Evolutionary conservation across 805 yeast genomes (phyloP), one percentile per base, ranked within the genome.

Genomic region (Candida khao-thaluensis): DNA sequence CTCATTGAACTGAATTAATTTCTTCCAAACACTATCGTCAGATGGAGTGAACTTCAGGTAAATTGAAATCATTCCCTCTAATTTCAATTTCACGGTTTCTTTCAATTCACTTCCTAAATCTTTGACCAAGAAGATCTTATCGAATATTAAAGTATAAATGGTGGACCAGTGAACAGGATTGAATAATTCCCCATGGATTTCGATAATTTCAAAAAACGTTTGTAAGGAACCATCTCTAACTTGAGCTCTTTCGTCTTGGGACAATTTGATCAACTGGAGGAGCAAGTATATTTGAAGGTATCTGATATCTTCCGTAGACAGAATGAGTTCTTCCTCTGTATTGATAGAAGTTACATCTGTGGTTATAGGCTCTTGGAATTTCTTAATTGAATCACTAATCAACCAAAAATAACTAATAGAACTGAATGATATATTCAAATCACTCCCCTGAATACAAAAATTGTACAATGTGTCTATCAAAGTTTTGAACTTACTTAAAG

Each of bases 361-460:
- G 7, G 24, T 22, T 10, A 22, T 8, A n/a, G n/a, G n/a, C 9
- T 22, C 43, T n/a, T 37, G 35, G 9, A 17, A 16, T 3, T 35
- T 17, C 20, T 60, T 62, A 24, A 69, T 60, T 42, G 81, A 79
- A 52, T 93, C 98, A 50, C 96, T 85, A 3, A 93, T 78, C 11
- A 85, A 59, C 98, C 98, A 91, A 53, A 89, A 90, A 49, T 89
- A 85, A 49, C 96, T 86, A 7, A 89, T 85, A 0, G 96, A 82
- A 35, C 95, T 86, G 56, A 91, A 89, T 0, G 97, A 86, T 15
- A 88, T 85, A 57, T 91, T 91, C 48, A 91, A 59, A 48, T 91
- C 96, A 45, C 67, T 69, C 1, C 59, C 63, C 52, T 93, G 98
- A 2, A 72, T 62, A 23, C 87, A 81, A 59, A 87, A 91, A 45